A percentile compares a stretch with the other conserved stretches of the same genome.
Conservation (phyloP, 805 yeast genomes). For the Yarrowia yakushimensis region DNA sequence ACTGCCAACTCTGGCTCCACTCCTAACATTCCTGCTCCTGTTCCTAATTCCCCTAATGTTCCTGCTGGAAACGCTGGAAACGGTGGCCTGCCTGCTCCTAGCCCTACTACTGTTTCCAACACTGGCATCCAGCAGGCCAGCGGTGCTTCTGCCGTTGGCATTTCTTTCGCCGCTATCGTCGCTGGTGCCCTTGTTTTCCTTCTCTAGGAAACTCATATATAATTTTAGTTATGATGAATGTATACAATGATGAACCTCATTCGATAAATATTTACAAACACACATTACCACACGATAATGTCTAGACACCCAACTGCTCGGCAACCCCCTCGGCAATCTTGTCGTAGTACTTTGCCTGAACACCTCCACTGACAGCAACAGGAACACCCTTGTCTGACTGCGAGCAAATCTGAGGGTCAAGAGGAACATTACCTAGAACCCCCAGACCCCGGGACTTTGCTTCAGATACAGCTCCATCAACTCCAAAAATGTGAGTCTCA, state of each 20-base stretch:
- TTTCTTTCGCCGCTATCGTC: not conserved
- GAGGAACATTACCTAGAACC: slow-evolving; percentile 64
- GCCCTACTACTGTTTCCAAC: not conserved
- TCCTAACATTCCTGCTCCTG: not conserved
- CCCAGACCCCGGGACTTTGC: slow-evolving; percentile 48
- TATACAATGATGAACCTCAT: no score
- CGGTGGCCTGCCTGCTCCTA: not conserved
- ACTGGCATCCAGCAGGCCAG: slow-evolving; percentile 6
- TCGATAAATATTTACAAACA: not conserved
- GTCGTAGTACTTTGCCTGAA: slow-evolving; percentile 44
- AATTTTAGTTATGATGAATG: no score
- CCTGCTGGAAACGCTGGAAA: not conserved
- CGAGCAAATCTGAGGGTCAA: slow-evolving; percentile 55
- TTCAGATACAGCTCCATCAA: slow-evolving; percentile 53
- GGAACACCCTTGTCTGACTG: slow-evolving; percentile 68
- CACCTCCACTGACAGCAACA: slow-evolving; percentile 45
- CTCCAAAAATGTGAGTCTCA: slow-evolving; percentile 71
- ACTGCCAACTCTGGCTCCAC: not conserved
- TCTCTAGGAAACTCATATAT: not conserved
- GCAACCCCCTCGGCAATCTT: slow-evolving; percentile 46
- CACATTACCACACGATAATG: not conserved
- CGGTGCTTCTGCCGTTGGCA: not conserved
- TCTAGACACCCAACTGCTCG: slow-evolving; percentile 26
- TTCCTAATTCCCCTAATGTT: no score
- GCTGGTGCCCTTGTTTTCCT: slow-evolving; percentile 10